Conservation (phyloP, 129 eudicot genomes). For the Helianthus annuus region HanXRQr2.0-SUNRISE NC_035435.2:172646724-172647223, state of each 20-base stretch:
- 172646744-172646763: not conserved
- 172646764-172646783: slow-evolving; percentile 20
- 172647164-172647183: too few relatives aligned
- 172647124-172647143: too few relatives aligned
- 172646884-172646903: slow-evolving; percentile 6
- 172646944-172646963: not conserved
- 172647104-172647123: too few relatives aligned
- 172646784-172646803: not conserved
- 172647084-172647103: too few relatives aligned
- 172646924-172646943: slow-evolving; percentile 18
- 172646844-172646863: not conserved
- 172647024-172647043: too few relatives aligned
- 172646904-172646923: slow-evolving; percentile 11
- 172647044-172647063: too few relatives aligned
- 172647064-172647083: too few relatives aligned
- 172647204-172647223: too few relatives aligned
- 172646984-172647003: not conserved
- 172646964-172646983: not conserved
- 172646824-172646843: slow-evolving; percentile 27
- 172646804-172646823: slow-evolving; percentile 19
- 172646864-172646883: slow-evolving; percentile 33
- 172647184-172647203: too few relatives aligned
- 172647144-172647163: too few relatives aligned
- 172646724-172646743: slow-evolving; percentile 19
- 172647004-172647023: too few relatives aligned